Evolutionary conservation across 2,329 filamentous ascomycete genomes (phyloP).

Genomic region (Aspergillus sp.): DNA sequence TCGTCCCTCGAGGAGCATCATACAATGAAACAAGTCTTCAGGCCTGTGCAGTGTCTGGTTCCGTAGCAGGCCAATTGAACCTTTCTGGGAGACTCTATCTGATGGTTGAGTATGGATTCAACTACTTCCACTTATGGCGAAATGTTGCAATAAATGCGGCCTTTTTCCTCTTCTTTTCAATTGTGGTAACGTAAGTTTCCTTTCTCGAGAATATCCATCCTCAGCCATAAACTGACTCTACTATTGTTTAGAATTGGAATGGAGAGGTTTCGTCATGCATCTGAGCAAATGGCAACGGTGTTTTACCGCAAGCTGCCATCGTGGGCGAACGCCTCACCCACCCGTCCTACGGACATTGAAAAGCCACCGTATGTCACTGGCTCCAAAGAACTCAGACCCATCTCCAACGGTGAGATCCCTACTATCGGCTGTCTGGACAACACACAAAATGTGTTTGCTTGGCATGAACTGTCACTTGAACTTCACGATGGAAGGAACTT

Average conservation of each 20-base stretch:
- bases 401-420: no score
- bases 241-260: conserved; percentile 5
- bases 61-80: background rate
- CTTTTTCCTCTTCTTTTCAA: conserved; percentile 6
- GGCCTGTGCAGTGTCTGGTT: conserved; percentile 6
- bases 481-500: no score
- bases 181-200: background rate
- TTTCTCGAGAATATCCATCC: background rate
- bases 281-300: conserved; percentile 7
- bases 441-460: no score
- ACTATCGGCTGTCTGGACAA: no score
- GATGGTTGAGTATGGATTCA: conserved; percentile 2
- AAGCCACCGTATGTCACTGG: no score
- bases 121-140: background rate
- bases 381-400: no score
- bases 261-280: conserved; percentile 2
- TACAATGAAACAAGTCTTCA: conserved; percentile 1
- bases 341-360: no score
- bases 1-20: background rate
- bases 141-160: conserved; percentile 9
- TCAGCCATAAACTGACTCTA: background rate
- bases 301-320: background rate
- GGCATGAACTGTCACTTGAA: no score
- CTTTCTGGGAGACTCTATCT: conserved; percentile 4
- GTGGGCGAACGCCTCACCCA: no score